Conservation (phyloP, 75 land plant genomes). For the Picea glauca region DNA sequence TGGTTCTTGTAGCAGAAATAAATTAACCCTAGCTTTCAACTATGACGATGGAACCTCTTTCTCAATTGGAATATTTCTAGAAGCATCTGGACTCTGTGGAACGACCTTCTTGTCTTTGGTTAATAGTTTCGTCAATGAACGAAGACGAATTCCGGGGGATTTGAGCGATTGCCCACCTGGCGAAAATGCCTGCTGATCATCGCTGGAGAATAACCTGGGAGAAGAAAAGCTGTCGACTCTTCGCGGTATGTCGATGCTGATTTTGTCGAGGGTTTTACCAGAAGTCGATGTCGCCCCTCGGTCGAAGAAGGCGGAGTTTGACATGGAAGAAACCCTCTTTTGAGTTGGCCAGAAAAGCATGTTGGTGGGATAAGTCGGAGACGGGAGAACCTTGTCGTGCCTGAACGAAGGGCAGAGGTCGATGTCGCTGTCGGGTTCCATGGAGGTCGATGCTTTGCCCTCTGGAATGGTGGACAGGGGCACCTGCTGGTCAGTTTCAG, state of each 20-base stretch:
- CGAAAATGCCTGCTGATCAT: not conserved
- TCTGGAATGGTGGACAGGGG: no score
- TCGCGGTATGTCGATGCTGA: not conserved
- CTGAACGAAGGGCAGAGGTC: conserved; percentile 5
- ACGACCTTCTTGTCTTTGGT: not conserved
- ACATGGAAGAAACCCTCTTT: not conserved
- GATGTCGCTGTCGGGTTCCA: not conserved
- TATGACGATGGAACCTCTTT: not conserved
- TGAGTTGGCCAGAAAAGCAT: not conserved
- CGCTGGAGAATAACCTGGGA: not conserved
- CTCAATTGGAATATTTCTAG: not conserved
- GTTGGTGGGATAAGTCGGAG: not conserved
- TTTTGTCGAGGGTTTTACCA: not conserved
- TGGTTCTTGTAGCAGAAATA: no score
- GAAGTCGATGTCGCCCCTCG: not conserved
- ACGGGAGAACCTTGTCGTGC: not conserved
- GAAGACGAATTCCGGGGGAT: not conserved
- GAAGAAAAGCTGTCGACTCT: not conserved
- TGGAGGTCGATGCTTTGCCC: no score
- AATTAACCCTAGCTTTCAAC: no score
- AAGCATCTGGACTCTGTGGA: not conserved
- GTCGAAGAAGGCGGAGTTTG: not conserved
- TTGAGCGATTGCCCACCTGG: not conserved
- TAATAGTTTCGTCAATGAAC: not conserved
- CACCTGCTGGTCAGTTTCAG: no score